Conservation (phyloP, 306 rosid genomes). For the Ammopiptanthus mongolicus region DNA sequence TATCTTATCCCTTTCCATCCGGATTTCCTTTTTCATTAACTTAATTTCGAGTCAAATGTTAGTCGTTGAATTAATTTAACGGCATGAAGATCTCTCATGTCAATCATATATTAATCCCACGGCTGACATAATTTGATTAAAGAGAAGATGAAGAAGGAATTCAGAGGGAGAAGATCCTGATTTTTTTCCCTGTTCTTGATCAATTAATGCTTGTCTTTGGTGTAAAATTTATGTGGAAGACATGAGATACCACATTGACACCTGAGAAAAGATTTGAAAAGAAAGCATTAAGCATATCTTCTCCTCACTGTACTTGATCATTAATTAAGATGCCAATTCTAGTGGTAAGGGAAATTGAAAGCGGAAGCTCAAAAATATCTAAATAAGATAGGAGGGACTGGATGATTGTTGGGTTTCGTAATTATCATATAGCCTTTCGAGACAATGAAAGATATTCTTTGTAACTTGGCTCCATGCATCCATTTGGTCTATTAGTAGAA, state of each 20-base stretch:
- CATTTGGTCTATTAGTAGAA: constrained; percentile 6
- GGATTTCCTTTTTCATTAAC: too few species aligned
- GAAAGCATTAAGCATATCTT: neutral
- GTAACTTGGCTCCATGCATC: neutral
- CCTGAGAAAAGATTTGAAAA: neutral
- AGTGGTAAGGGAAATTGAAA: neutral
- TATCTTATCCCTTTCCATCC: constrained; percentile 5
- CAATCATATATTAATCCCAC: too few species aligned
- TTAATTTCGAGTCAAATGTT: too few species aligned
- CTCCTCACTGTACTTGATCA: too few species aligned
- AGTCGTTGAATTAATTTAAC: too few species aligned
- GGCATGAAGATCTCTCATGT: too few species aligned
- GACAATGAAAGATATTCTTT: neutral
- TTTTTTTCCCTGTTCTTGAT: neutral
- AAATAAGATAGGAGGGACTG: neutral
- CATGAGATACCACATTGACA: constrained; percentile 13
- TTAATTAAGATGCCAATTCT: constrained; percentile 1
- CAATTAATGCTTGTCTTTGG: neutral
- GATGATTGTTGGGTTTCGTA: neutral
- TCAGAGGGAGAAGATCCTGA: too few species aligned
- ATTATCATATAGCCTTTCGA: constrained; percentile 2
- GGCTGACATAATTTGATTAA: too few species aligned
- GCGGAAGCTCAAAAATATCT: constrained; percentile 12
- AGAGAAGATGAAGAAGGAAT: too few species aligned
- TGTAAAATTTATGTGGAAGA: constrained; percentile 4